phyloP scores from a whole-genome alignment of 805 yeast species.

The Hanseniaspora guilliermondii region DNA sequence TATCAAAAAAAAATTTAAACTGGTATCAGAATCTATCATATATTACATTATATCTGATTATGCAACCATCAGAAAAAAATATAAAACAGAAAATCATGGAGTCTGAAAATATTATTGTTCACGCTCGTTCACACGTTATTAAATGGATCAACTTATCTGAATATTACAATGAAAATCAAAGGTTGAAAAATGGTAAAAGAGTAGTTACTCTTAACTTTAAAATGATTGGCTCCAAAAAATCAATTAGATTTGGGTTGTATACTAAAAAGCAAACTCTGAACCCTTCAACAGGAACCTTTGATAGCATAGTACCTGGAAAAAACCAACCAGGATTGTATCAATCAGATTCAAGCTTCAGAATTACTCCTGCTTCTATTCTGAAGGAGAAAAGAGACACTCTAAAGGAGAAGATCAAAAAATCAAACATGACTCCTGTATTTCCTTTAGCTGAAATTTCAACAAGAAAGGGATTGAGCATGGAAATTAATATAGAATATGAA shows the following conservation, averaged over 20 bases:
- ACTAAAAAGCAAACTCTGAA: slow-evolving; percentile 17
- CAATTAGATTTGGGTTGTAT: slow-evolving; percentile 35
- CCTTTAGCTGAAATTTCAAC: slow-evolving; percentile 2
- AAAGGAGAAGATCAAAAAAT: slow-evolving; percentile 4
- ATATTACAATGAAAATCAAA: background rate
- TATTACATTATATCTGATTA: background rate
- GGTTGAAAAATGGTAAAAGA: background rate
- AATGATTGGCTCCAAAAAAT: slow-evolving; percentile 61
- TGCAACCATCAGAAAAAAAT: background rate
- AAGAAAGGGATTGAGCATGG: slow-evolving; percentile 4
- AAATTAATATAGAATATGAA: slow-evolving; percentile 5
- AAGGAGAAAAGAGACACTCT: slow-evolving; percentile 3
- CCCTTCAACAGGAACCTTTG: slow-evolving; percentile 14
- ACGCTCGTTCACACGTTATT: slow-evolving; percentile 75
- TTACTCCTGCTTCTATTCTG: slow-evolving; percentile 4
- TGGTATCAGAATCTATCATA: too few relatives aligned
- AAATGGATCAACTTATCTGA: slow-evolving; percentile 74
- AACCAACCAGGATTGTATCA: slow-evolving; percentile 1
- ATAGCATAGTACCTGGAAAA: background rate
- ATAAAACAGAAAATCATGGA: background rate
- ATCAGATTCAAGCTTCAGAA: background rate
- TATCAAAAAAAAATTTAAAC: too few relatives aligned
- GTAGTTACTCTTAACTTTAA: slow-evolving; percentile 41
- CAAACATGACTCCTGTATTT: slow-evolving; percentile 2
- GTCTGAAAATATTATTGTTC: slow-evolving; percentile 87